Base-by-base conservation (phyloP, 2,329 filamentous ascomycete species). In the Penicillium glabrum region DNA sequence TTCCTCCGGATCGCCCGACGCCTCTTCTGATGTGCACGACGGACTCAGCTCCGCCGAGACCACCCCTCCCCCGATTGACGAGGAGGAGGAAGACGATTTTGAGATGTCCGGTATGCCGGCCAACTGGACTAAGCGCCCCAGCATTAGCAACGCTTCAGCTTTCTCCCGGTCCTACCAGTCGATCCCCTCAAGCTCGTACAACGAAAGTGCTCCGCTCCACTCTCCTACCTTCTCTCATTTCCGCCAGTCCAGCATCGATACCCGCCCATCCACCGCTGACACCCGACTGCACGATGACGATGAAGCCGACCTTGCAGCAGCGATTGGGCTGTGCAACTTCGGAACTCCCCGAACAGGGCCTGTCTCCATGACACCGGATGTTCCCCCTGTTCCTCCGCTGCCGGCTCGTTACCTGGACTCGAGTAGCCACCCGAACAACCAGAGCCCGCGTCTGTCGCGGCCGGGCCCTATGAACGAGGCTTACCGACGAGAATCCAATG, bases 251-350 rank as follows among this genome's bases (percentile, higher is more conserved):
- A 95, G 90, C 72, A 86, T 87, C 61, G 89, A 93, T 65, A 83
- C 83, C 58, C 87, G 91, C 31, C 91, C 92, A 27, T 84, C 84
- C 33, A 96, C 92, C 1, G 92, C 91, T 6, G 91, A 92, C 37
- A 86, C 85, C 64, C 90, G 88, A 70, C 80, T 82, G 51, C 88
- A 86, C 9, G 89, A 91, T 54, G 87, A 93, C 67, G 91, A 96
- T 62, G 93, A 96, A 69, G 89, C 87, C 46, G 91, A 96, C 63
- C 82, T 98, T 57, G 93, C 92, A 21, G 93, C 93, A 14, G 93
- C 93, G 3, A 91, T 97, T 49, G 91, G 95, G 66, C 81, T 96
- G 63, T 86, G 96, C 61, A 96, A 91, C 74, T 95, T 96, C 73
- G 88, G 88, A 63, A 97, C 92, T 47, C 87, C 90, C 59, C 84